Evolutionary conservation across 176 grass and related monocot species (phyloP).

Genomic region (Bromus sterilis): DNA sequence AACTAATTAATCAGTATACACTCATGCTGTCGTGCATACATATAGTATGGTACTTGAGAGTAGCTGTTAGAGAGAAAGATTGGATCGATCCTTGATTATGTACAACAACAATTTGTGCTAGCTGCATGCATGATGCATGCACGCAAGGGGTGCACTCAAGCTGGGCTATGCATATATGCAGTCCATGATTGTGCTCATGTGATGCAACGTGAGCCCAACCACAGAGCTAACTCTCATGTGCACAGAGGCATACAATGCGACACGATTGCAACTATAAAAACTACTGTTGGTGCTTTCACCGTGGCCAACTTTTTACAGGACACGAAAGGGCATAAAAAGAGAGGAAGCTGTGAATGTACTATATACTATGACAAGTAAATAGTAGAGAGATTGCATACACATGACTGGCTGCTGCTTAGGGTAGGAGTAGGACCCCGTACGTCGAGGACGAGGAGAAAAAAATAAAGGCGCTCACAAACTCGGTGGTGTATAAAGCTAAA

Average conservation of each 20-base stretch:
- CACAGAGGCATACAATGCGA: background rate
- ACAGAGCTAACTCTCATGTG: background rate
- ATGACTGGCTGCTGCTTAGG: background rate
- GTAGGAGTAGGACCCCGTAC: background rate
- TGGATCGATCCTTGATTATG: background rate
- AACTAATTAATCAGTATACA: background rate
- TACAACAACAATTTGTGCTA: background rate
- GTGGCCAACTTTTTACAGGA: background rate
- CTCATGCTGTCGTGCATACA: background rate
- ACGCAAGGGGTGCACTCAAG: background rate
- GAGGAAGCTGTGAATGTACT: background rate
- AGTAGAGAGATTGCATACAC: background rate
- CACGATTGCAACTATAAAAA: background rate
- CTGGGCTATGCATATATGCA: slow-evolving; percentile 8
- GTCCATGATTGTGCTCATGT: slow-evolving; percentile 62
- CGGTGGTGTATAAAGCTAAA: slow-evolving; percentile 43
- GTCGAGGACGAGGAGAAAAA: background rate
- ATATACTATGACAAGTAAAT: background rate
- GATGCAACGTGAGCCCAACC: slow-evolving; percentile 56
- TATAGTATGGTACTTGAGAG: background rate
- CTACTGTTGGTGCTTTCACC: background rate
- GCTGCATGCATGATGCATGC: background rate
- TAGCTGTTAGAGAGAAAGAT: background rate
- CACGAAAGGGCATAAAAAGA: background rate
- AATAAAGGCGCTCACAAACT: background rate